phyloP scores from a whole-genome alignment of 108 stramenopile genomes.

The Fistulifera pelliculosa region DNA sequence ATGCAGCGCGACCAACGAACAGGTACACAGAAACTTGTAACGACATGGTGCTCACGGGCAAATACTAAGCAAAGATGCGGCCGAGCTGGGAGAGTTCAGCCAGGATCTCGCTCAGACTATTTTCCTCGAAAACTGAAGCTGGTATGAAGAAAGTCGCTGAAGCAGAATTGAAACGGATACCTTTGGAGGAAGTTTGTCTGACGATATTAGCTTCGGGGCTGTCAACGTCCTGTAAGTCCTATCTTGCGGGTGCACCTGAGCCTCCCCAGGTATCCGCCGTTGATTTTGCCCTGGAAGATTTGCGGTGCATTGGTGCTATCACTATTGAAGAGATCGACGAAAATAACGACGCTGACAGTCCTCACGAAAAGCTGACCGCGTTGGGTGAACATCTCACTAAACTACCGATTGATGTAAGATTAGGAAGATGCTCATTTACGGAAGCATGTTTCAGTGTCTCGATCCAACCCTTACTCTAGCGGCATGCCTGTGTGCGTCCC shows the following conservation, averaged over 20 bases:
- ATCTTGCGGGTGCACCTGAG: conserved; percentile 85
- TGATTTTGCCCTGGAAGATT: conserved; percentile 39
- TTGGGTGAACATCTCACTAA: conserved; percentile 83
- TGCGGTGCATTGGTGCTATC: conserved; percentile 77
- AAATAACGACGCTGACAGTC: not conserved
- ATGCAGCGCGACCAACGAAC: conserved; percentile 55
- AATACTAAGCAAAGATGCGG: not conserved
- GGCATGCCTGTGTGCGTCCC: conserved; percentile 51
- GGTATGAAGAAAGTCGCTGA: conserved; percentile 52
- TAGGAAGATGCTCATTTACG: conserved; percentile 84
- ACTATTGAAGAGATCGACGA: not conserved
- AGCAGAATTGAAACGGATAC: conserved; percentile 87
- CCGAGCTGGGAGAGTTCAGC: conserved; percentile 88
- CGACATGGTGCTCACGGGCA: conserved; percentile 22
- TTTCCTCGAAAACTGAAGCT: conserved; percentile 52
- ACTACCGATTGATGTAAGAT: conserved; percentile 81
- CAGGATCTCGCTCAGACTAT: conserved; percentile 81
- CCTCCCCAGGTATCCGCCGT: conserved; percentile 76
- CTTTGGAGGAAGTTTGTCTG: conserved; percentile 81
- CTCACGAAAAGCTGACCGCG: conserved; percentile 62
- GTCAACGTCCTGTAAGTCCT: conserved; percentile 44
- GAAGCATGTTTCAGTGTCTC: conserved; percentile 61
- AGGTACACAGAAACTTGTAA: conserved; percentile 56
- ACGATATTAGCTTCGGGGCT: conserved; percentile 52
- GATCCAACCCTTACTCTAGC: conserved; percentile 76